These are phyloP conservation scores for Salvia rosmarinus DNA, from an alignment of 257 asterid genomes.

Conservation along the genomic window DNA sequence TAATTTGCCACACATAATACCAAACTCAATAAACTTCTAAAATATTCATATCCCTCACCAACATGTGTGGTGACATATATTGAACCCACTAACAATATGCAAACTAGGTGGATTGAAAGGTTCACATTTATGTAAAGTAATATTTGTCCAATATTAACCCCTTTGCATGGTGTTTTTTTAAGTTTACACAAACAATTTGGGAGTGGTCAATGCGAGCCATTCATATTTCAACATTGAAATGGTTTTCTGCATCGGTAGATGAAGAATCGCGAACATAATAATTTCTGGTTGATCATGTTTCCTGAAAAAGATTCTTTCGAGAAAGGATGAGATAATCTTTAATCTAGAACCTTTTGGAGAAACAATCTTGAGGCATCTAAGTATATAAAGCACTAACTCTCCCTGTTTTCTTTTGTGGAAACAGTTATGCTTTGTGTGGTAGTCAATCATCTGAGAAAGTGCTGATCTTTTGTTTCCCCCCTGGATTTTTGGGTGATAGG, in stretches of 20 bases:
- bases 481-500: slow-evolving; percentile 39
- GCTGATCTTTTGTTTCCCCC: not conserved
- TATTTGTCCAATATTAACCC: too few relatives aligned
- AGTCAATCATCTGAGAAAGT: slow-evolving; percentile 10
- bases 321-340: not conserved
- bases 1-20: too few relatives aligned
- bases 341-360: not conserved
- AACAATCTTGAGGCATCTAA: not conserved
- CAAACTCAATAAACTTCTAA: too few relatives aligned
- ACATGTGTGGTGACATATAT: too few relatives aligned
- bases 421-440: not conserved
- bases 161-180: not conserved
- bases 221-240: not conserved
- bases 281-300: too few relatives aligned
- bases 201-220: not conserved
- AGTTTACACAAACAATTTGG: not conserved
- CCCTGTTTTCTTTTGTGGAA: not conserved
- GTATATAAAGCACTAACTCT: not conserved
- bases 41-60: too few relatives aligned
- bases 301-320: too few relatives aligned
- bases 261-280: too few relatives aligned
- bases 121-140: not conserved
- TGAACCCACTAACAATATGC: too few relatives aligned
- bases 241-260: too few relatives aligned
- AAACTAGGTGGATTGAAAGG: not conserved